Evolutionary conservation across 2,329 filamentous ascomycete species (phyloP), one percentile per base, ranked within the genome.

Genomic region (Fusarium avenaceum): DNA sequence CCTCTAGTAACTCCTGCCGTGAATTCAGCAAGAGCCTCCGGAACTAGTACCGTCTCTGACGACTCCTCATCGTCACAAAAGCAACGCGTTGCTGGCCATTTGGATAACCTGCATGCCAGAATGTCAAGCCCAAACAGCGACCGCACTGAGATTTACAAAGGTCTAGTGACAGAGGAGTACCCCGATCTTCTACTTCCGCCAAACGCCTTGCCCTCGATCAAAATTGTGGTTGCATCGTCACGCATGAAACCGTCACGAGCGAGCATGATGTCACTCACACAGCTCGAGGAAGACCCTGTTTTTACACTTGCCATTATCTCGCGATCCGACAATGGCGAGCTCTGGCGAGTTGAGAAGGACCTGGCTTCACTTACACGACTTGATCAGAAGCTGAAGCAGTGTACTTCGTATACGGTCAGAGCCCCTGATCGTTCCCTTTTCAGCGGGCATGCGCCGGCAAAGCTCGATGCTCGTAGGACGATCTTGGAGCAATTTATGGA

Each of bases 321-420:
- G 11, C 89, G 94, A 55, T 90, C 89, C 0, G 89, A 93, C 65
- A 83, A 87, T 4, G 87, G 86, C 56, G 95, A 98, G 77, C 83
- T 99, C 13, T 98, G 96, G 95, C 89, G 95, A 30, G 89, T 97
- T 8, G 96, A 99, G 80, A 99, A 99, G 79, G 93, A 97, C 64
- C 92, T 92, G 5, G 82, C 87, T 15, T 93, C 95, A 28, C 83
- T 99, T 28, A 86, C 89, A n/a, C 89, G 90, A 68, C 84, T 99
- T 35, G 95, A 98, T 76, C 87, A 92, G 57, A 89, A 92, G 59
- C 80, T 99, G 65, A 94, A 92, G 77, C 88, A 92, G 56, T 87
- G 90, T 45, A 81, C 87, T n/a, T 81, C 85, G 7, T 94, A 97
- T 73, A 87, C 87, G 13, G 91, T 90, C 13, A 93, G 84, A 76